phyloP scores from a whole-genome alignment of 2,329 filamentous ascomycete species.

The Phyllosticta citribraziliensis region DNA sequence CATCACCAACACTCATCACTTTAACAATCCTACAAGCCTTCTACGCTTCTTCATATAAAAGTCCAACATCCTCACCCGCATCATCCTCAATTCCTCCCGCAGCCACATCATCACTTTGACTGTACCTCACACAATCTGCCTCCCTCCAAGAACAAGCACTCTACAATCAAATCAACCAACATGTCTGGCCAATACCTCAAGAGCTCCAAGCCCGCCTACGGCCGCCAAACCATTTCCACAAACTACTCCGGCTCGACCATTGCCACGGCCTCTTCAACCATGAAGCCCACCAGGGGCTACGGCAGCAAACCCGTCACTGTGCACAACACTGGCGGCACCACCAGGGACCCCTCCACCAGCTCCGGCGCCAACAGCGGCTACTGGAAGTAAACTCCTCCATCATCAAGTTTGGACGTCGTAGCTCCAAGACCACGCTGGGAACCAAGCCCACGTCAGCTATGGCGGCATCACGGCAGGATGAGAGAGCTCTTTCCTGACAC shows the following conservation, averaged over 20 bases:
- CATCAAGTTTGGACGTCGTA: not conserved
- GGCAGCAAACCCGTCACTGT: constrained; percentile 5
- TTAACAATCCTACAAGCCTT: not conserved
- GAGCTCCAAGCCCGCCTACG: constrained; percentile 3
- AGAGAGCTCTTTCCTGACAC: not conserved
- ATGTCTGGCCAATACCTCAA: not conserved
- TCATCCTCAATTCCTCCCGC: constrained; percentile 3
- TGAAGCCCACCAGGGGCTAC: constrained; percentile 5
- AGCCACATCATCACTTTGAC: constrained; percentile 9
- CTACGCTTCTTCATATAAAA: not conserved
- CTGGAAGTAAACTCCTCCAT: not conserved
- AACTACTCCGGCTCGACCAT: constrained; percentile 6
- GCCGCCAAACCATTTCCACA: not conserved
- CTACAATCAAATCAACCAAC: not conserved
- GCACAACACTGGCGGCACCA: not conserved
- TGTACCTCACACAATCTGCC: not conserved
- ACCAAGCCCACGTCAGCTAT: too few relatives aligned
- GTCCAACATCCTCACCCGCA: constrained; percentile 1
- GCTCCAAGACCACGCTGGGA: not conserved
- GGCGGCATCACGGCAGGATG: not conserved
- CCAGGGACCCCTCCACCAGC: not conserved
- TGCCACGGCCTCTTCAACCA: constrained; percentile 3
- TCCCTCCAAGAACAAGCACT: not conserved
- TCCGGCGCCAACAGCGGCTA: not conserved
- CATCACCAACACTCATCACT: constrained; percentile 1